A percentile compares a stretch with the other conserved stretches of the same genome.
These are phyloP conservation scores for Styphnolobium japonicum DNA, from an alignment of 306 rosid species.

Conservation along the genomic window DNA sequence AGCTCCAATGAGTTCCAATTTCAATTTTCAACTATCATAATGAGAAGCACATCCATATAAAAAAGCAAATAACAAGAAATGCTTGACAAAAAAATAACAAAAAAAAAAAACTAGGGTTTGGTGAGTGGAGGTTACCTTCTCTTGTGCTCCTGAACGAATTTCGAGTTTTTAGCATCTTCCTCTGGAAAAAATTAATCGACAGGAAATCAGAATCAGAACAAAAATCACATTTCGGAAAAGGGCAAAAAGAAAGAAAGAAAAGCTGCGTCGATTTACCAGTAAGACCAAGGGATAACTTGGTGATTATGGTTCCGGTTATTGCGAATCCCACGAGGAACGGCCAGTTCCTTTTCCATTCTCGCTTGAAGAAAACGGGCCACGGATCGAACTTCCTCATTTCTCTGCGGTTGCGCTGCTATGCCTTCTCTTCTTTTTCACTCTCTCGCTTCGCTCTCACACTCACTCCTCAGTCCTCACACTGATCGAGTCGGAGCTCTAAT, in stretches of 20 bases:
- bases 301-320: conserved; percentile 55
- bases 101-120: conserved; percentile 26
- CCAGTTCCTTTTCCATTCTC: conserved; percentile 85
- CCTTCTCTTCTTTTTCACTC: neutral
- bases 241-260: neutral
- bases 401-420: neutral
- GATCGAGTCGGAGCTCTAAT: neutral
- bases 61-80: neutral
- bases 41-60: neutral
- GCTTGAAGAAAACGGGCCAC: conserved; percentile 90
- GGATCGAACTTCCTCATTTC: conserved; percentile 77
- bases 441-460: neutral
- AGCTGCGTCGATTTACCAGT: too few species aligned
- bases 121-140: conserved; percentile 43
- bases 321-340: conserved; percentile 92
- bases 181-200: conserved; percentile 34
- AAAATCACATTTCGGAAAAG: neutral
- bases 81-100: neutral
- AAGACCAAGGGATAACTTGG: conserved; percentile 72
- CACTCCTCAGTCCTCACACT: neutral
- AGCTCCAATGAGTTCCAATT: neutral
- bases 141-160: conserved; percentile 70
- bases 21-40: neutral
- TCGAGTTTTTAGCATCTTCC: conserved; percentile 80
- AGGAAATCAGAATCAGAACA: neutral